Base-by-base conservation (phyloP, 176 grass and related monocot species). In the Bolboschoenus planiculmis region DNA sequence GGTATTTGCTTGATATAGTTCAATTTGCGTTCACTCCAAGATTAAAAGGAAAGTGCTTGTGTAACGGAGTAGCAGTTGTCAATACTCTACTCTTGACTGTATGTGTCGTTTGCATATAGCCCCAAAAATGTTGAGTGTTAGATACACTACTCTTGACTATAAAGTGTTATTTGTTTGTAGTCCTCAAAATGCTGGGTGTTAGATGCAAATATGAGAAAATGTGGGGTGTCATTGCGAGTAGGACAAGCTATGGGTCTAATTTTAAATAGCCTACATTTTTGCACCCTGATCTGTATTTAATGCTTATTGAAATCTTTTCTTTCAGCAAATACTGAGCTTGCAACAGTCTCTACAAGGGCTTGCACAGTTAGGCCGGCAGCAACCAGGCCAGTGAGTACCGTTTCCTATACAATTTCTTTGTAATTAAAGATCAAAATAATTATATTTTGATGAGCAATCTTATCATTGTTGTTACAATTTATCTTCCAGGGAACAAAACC, bases 311-410 rank as follows among this genome's bases (percentile, higher is more conserved):
- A n/a, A 1, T 70, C 35, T 21, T 64, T 53, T 84, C 18, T 66
- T 65, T 55, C 83, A 99, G 97, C 93, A 96, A 96, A 75, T 99
- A 67, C 81, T 99, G 79, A 87, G 91, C 37, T 93, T 96, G 77
- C 92, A 95, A 83, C 97, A 92, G 76, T 86, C 86, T 79, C 57
- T 93, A 29, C 90, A 82, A 82, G 80, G 80, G 60, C 40, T 86
- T 53, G 85, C 91, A 20, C 93, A 91, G 64, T 84, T 93, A 84
- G 88, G 93, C 65, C 92, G 81, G 51, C 75, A 82, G 24, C 92
- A 88, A 84, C 54, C 97, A 68, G 91, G 43, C 84, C 86, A 78
- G 96, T 99, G 80, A 99, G 97, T 92, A 74, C 63, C 83, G 34
- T 24, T 33, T 2, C 30, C 72, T 50, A 31, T 20, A 30, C 72